Evolutionary conservation across 2,329 filamentous ascomycete genomes (phyloP), one percentile per base, ranked within the genome.

Genomic region (Aspergillus quadrilineatus): DNA sequence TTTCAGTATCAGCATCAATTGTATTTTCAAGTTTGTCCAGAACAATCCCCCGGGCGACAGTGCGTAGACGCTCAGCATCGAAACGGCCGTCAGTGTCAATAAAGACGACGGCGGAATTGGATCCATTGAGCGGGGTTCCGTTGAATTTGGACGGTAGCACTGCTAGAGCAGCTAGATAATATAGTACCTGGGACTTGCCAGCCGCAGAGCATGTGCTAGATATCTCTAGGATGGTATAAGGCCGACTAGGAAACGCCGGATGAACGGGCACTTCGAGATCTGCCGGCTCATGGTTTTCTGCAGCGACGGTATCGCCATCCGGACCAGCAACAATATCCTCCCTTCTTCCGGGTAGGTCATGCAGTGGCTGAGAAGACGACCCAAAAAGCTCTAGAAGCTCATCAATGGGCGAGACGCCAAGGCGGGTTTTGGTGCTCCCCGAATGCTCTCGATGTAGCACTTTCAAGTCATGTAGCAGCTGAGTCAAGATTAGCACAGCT

Each of bases 121-220:
- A 77, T 15, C 84, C 82, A 28, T 70, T 67, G 1, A 81, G 62
- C 1, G 61, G 50, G 10, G 70, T 57, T 8, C 67, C 65, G 1
- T 69, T 60, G 51, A 67, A 60, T 4, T 62, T 57, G 9, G 62
- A 52, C 0, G 84, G 83, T 0, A 87, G 73, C 7, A 85, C 73
- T 34, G 80, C 77, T 8, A 77, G 64, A 2, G 80, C 77, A 29
- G 77, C 76, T 41, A 87, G 69, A 57, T 82, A 77, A 69, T 86
- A 85, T 36, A 87, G 72, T 0, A 88, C 66, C 36, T 83, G 79
- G 1, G 84, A 82, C 69, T 85, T 86, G 8, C 85, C 85, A 9
- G 77, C 73, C 28, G 77, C 78, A 3, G 82, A 73, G 10, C 73
- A 72, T 36, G 74, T 70, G 50, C 82, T 83, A 17, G 79, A 76